Conservation (phyloP, 495 filamentous ascomycete genomes). For the Oleoguttula mirabilis region DNA sequence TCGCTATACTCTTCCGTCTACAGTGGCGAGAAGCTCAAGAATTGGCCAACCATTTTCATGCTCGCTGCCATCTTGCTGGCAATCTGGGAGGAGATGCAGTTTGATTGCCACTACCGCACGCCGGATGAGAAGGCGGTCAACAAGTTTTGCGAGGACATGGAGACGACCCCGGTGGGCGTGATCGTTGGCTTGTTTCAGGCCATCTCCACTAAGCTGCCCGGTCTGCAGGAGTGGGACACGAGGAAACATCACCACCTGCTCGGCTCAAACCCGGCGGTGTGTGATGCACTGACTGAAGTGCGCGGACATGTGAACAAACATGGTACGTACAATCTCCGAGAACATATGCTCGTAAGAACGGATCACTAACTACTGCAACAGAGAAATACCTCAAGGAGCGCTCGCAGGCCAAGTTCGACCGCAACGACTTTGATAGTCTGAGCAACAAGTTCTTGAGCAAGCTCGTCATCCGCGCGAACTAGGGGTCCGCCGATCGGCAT, state of each 20-base stretch:
- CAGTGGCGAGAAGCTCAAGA: conserved; percentile 84
- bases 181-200: conserved; percentile 90
- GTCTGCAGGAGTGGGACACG: conserved; percentile 84
- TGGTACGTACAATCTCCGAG: conserved; percentile 44
- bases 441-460: conserved; percentile 92
- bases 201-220: conserved; percentile 85
- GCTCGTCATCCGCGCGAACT: conserved; percentile 87
- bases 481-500: conserved; percentile 10
- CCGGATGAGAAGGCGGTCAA: conserved; percentile 69
- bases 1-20: conserved; percentile 84
- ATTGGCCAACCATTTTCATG: conserved; percentile 97
- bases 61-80: conserved; percentile 77
- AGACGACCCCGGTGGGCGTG: conserved; percentile 82
- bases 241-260: conserved; percentile 74
- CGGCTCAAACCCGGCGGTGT: conserved; percentile 77
- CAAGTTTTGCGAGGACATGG: conserved; percentile 92
- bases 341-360: conserved; percentile 3
- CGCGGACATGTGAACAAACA: conserved; percentile 76
- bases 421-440: conserved; percentile 79
- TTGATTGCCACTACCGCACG: conserved; percentile 85
- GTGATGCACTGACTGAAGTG: conserved; percentile 89
- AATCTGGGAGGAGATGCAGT: conserved; percentile 96
- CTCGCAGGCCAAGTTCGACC: conserved; percentile 60
- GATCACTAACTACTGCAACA: conserved; percentile 25
- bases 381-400: conserved; percentile 50